These are phyloP conservation scores for Yarrowia galli DNA, from an alignment of 1,139 yeast species.

Conservation along the genomic window DNA sequence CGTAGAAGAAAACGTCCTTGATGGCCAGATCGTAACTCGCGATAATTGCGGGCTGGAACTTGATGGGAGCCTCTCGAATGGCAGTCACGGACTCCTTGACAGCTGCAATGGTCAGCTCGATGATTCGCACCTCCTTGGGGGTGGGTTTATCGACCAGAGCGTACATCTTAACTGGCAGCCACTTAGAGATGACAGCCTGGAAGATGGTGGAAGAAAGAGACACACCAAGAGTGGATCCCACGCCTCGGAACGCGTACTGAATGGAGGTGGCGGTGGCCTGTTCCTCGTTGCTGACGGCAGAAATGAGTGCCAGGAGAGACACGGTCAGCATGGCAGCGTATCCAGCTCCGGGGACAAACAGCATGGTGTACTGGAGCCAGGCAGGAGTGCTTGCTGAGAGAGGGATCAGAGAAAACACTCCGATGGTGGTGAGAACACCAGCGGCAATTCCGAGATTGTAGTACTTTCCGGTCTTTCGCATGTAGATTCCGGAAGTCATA, in stretches of 20 bases:
- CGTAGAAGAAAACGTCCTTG: constrained; percentile 61
- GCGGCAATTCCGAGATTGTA: constrained; percentile 58
- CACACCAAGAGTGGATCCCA: constrained; percentile 77
- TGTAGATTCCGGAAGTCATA: constrained; percentile 70
- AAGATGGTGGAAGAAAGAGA: constrained; percentile 72
- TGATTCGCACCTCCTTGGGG: constrained; percentile 51
- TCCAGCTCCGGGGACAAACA: constrained; percentile 63
- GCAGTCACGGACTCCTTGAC: constrained; percentile 68
- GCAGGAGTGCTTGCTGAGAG: constrained; percentile 39
- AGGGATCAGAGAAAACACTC: constrained; percentile 48
- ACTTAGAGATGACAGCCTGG: constrained; percentile 53
- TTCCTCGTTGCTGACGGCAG: constrained; percentile 64
- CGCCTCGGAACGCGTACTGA: constrained; percentile 75
- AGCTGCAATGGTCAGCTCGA: constrained; percentile 47
- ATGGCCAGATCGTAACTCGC: constrained; percentile 61
- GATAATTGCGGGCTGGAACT: constrained; percentile 57
- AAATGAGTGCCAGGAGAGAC: constrained; percentile 70
- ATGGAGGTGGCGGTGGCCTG: constrained; percentile 80
- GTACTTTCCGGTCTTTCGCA: constrained; percentile 74
- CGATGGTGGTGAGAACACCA: constrained; percentile 58
- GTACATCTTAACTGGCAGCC: constrained; percentile 53
- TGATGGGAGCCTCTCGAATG: constrained; percentile 59
- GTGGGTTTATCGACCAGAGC: constrained; percentile 42
- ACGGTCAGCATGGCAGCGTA: constrained; percentile 69
- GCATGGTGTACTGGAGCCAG: constrained; percentile 47